phyloP scores from a whole-genome alignment of 768 basidiomycete species.

The Tricholoma sp. region DNA sequence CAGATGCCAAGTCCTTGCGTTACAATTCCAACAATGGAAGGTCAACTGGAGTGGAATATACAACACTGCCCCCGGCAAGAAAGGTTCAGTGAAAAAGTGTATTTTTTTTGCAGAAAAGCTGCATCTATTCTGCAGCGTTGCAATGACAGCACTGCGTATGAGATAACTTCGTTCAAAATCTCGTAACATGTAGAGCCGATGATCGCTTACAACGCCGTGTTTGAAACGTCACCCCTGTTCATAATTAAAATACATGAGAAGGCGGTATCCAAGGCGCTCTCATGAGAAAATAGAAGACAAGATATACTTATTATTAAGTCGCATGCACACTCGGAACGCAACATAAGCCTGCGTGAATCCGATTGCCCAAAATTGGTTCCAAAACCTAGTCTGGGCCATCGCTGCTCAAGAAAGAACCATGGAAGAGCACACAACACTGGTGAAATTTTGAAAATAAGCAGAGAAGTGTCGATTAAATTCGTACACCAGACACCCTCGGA shows the following conservation, averaged over 20 bases:
- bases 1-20: constrained; percentile 66
- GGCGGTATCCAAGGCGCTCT: constrained; percentile 23
- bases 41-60: constrained; percentile 74
- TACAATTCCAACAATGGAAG: constrained; percentile 61
- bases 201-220: constrained; percentile 59
- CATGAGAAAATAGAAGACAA: constrained; percentile 76
- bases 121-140: constrained; percentile 66
- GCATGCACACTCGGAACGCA: constrained; percentile 59
- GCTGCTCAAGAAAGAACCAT: constrained; percentile 69
- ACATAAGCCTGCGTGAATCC: constrained; percentile 65
- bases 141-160: constrained; percentile 55
- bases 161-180: neutral
- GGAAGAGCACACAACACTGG: constrained; percentile 63
- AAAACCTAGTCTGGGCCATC: constrained; percentile 54
- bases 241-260: neutral
- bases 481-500: constrained; percentile 71
- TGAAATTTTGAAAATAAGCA: neutral
- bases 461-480: constrained; percentile 17
- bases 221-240: constrained; percentile 68
- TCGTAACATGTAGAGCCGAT: neutral
- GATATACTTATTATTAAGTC: constrained; percentile 65
- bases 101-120: neutral
- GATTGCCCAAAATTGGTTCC: constrained; percentile 49
- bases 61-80: constrained; percentile 37
- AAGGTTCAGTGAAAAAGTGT: neutral